Conservation (phyloP, 352 stramenopile genomes). For the Phytophthora quininea region DNA sequence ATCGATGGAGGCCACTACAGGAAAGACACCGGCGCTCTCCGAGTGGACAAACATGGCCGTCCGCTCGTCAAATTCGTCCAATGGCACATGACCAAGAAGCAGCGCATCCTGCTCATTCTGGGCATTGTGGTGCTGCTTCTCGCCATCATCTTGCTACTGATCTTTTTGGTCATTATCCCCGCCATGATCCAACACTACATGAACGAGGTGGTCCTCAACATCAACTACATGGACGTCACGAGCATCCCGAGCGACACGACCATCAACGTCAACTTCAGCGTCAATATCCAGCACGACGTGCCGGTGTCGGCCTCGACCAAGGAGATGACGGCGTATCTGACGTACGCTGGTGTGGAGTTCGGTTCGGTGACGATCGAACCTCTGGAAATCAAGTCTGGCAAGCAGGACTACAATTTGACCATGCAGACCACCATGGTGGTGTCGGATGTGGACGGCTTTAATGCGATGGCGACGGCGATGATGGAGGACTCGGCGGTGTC, state of each 20-base stretch:
- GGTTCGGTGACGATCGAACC: conserved; percentile 45
- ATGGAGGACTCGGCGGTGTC: conserved; percentile 46
- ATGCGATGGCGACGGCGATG: conserved; percentile 42
- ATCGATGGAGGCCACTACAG: conserved; percentile 20
- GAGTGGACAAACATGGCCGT: conserved; percentile 20
- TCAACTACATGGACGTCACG: conserved; percentile 74
- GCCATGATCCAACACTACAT: conserved; percentile 63
- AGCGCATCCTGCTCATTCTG: conserved; percentile 37
- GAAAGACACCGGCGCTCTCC: conserved; percentile 20
- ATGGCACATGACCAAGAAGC: conserved; percentile 55
- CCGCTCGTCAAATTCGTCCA: conserved; percentile 50
- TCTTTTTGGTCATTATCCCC: conserved; percentile 58
- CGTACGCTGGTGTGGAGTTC: conserved; percentile 48
- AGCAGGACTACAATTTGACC: conserved; percentile 57
- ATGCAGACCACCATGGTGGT: conserved; percentile 45
- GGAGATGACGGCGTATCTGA: conserved; percentile 41
- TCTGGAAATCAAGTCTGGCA: conserved; percentile 50
- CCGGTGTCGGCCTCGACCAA: conserved; percentile 47
- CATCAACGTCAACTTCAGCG: conserved; percentile 54
- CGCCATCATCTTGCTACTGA: conserved; percentile 52
- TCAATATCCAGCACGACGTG: conserved; percentile 54
- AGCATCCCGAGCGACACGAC: conserved; percentile 42
- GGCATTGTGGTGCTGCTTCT: conserved; percentile 42
- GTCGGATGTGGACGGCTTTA: conserved; percentile 50
- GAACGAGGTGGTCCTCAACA: conserved; percentile 50